Percentiles rank a stretch among this genome's conserved stretches.
Conservation (phyloP, 208 protist species). For the Trypanosoma theileri region DNA sequence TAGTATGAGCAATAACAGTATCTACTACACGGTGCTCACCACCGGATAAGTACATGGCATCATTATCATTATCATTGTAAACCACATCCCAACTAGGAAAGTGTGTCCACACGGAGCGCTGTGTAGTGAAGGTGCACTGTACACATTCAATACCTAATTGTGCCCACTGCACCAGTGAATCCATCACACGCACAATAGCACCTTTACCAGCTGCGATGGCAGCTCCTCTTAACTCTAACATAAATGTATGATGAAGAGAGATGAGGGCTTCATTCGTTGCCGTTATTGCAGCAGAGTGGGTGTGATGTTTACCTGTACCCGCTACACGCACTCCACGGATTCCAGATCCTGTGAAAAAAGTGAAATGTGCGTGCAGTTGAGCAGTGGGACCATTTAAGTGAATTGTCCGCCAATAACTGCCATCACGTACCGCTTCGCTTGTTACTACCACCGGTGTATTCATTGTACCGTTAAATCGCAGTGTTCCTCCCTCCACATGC, state of each 20-base stretch:
- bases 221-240: constrained; percentile 26
- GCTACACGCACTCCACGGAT: constrained; percentile 1
- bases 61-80: constrained; percentile 33
- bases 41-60: constrained; percentile 37
- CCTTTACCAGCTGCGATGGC: constrained; percentile 26
- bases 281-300: constrained; percentile 31
- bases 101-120: constrained; percentile 28
- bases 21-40: constrained; percentile 29
- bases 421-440: background rate
- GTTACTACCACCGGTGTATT: constrained; percentile 24
- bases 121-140: constrained; percentile 20
- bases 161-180: constrained; percentile 31
- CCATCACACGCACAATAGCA: constrained; percentile 13
- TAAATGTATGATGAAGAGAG: constrained; percentile 12
- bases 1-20: constrained; percentile 34
- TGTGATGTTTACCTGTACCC: constrained; percentile 30
- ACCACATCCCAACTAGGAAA: constrained; percentile 24
- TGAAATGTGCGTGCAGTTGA: background rate
- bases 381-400: constrained; percentile 12
- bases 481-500: constrained; percentile 17
- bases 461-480: constrained; percentile 22
- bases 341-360: constrained; percentile 29
- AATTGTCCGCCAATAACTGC: constrained; percentile 26
- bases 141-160: constrained; percentile 32
- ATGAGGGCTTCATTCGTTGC: constrained; percentile 15